These are phyloP conservation scores for Paspalum notatum DNA, from an alignment of 176 grass and related monocot species.

Conservation along the genomic window DNA sequence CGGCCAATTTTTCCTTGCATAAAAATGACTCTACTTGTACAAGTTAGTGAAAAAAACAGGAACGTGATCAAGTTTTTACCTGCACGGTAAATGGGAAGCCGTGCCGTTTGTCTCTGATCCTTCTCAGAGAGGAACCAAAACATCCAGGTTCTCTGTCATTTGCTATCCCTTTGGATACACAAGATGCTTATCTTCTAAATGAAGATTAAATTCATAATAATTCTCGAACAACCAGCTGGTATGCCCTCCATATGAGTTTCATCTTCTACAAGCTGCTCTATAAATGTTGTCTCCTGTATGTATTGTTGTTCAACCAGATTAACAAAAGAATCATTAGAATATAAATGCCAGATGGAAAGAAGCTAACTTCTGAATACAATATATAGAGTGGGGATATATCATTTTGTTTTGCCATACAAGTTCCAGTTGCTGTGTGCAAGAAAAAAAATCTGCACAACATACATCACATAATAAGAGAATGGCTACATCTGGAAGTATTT, in stretches of 20 bases:
- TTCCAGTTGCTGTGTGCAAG: background rate
- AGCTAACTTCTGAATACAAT: background rate
- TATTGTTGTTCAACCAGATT: slow-evolving; percentile 29
- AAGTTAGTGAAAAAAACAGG: background rate
- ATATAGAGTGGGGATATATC: background rate
- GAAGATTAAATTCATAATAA: slow-evolving; percentile 70
- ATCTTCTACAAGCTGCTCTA: slow-evolving; percentile 73
- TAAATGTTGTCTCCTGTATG: slow-evolving; percentile 61
- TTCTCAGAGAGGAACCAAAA: slow-evolving; percentile 33
- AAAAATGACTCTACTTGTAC: background rate
- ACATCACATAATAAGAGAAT: background rate
- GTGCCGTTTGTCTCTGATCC: background rate
- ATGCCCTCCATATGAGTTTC: slow-evolving; percentile 74
- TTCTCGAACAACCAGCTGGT: slow-evolving; percentile 57
- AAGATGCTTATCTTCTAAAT: slow-evolving; percentile 49
- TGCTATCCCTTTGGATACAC: slow-evolving; percentile 54
- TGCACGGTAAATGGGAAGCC: background rate
- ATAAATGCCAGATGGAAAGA: background rate
- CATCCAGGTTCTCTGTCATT: slow-evolving; percentile 50
- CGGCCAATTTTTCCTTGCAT: too few relatives aligned
- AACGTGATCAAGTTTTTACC: slow-evolving; percentile 30
- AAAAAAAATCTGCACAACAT: background rate
- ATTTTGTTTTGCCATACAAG: background rate
- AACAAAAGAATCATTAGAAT: background rate
- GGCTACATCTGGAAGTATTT: background rate